Evolutionary conservation across 2,329 filamentous ascomycete genomes (phyloP).

Genomic region (Didymella pomorum): DNA sequence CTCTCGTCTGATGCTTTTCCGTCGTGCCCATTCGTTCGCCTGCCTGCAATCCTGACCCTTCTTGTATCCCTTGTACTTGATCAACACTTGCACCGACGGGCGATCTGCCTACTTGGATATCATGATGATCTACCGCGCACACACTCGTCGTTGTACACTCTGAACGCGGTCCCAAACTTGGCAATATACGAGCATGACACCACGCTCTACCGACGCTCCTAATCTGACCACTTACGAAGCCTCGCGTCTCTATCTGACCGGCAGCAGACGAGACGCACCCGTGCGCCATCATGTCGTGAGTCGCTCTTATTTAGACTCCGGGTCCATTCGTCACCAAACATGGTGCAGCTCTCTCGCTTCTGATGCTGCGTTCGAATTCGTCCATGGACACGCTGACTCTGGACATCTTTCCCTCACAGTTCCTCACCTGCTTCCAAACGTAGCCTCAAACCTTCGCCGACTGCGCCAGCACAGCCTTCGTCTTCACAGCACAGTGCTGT

Average conservation of each 20-base stretch:
- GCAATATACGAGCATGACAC: slow-evolving; percentile 48
- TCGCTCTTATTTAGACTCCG: slow-evolving; percentile 29
- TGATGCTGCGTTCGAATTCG: slow-evolving; percentile 10
- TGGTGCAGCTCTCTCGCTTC: slow-evolving; percentile 7
- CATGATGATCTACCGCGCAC: slow-evolving; percentile 50
- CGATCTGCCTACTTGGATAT: slow-evolving; percentile 49
- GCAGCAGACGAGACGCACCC: slow-evolving; percentile 31
- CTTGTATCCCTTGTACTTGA: slow-evolving; percentile 52
- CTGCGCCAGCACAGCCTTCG: slow-evolving; percentile 42
- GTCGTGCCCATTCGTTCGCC: slow-evolving; percentile 46
- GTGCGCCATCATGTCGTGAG: slow-evolving; percentile 51
- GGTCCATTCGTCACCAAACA: slow-evolving; percentile 17
- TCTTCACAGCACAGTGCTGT: slow-evolving; percentile 31
- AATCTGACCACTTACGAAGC: slow-evolving; percentile 42
- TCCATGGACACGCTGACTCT: slow-evolving; percentile 42
- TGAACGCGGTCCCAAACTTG: slow-evolving; percentile 41
- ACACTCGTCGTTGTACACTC: slow-evolving; percentile 41
- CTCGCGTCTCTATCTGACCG: slow-evolving; percentile 34
- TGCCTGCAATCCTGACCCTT: slow-evolving; percentile 46
- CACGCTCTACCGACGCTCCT: slow-evolving; percentile 35
- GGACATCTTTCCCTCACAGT: slow-evolving; percentile 43
- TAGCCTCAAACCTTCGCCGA: slow-evolving; percentile 54
- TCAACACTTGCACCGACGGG: slow-evolving; percentile 47
- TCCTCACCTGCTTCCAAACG: slow-evolving; percentile 54
- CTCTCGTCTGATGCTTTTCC: slow-evolving; percentile 40